Percentiles rank a stretch among this genome's conserved stretches.
phyloP scores from a whole-genome alignment of 1,139 yeast genomes.

The Kodamaea alishanica region DNA sequence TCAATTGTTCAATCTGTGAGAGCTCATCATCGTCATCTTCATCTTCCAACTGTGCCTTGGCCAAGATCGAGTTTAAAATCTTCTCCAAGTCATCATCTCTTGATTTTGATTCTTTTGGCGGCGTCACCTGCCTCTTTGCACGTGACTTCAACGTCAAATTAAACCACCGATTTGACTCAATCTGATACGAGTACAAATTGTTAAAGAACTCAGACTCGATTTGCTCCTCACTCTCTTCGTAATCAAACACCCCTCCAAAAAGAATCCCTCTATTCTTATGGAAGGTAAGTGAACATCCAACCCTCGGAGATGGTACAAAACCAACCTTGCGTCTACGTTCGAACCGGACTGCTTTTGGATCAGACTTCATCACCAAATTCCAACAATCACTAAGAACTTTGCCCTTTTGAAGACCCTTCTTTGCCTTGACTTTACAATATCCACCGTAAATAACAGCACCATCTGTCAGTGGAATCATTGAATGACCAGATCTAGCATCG shows the following conservation, averaged over 20 bases:
- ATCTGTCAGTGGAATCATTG: constrained; percentile 74
- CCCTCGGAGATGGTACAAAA: constrained; percentile 84
- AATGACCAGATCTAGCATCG: constrained; percentile 92
- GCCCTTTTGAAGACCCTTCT: constrained; percentile 86
- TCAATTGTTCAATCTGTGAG: constrained; percentile 38
- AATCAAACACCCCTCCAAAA: constrained; percentile 95
- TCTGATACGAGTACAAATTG: constrained; percentile 74
- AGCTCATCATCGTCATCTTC: constrained; percentile 50
- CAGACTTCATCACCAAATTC: constrained; percentile 84
- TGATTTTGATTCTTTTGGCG: constrained; percentile 43
- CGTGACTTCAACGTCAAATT: constrained; percentile 65
- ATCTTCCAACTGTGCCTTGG: constrained; percentile 64
- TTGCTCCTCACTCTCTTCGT: constrained; percentile 91
- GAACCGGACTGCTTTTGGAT: constrained; percentile 76
- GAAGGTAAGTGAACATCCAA: constrained; percentile 86
- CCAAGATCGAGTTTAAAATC: constrained; percentile 68
- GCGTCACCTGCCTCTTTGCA: constrained; percentile 43
- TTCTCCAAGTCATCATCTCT: constrained; percentile 84
- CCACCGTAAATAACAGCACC: constrained; percentile 94
- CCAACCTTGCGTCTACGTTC: constrained; percentile 90
- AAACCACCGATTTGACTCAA: constrained; percentile 88
- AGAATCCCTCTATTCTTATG: constrained; percentile 91
- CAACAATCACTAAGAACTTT: constrained; percentile 87
- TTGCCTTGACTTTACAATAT: constrained; percentile 87
- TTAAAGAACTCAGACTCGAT: constrained; percentile 83